These are phyloP conservation scores for Lipomyces chichibuensis DNA, from an alignment of 805 yeast genomes.

Conservation along the genomic window DNA sequence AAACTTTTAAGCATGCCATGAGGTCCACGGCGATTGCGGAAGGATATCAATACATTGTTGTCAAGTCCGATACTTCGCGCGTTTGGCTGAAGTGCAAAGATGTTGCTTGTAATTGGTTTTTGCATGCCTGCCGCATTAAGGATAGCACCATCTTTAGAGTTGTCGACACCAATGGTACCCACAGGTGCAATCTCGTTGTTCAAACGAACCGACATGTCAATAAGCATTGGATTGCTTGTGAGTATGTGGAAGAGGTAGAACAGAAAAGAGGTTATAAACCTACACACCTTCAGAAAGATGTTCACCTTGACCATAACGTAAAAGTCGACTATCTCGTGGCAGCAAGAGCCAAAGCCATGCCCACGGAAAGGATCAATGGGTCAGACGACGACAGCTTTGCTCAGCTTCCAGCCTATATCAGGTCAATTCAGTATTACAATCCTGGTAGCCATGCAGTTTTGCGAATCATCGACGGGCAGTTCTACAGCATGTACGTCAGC, in stretches of 20 bases:
- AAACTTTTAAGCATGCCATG: background rate
- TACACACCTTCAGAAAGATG: background rate
- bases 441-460: constrained; percentile 2
- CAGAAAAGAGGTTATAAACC: background rate
- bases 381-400: background rate
- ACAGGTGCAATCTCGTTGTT: background rate
- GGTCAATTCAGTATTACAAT: background rate
- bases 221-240: background rate
- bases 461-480: background rate
- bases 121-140: constrained; percentile 1
- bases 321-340: constrained; percentile 3
- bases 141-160: constrained; percentile 2
- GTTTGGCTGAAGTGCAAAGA: constrained; percentile 2
- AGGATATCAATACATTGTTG: background rate
- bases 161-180: background rate
- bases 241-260: background rate
- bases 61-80: constrained; percentile 3
- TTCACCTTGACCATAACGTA: background rate
- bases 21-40: background rate
- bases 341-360: background rate
- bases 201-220: background rate
- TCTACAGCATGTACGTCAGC: constrained; percentile 4
- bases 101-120: background rate
- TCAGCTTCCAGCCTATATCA: background rate
- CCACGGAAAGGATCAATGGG: background rate